Evolutionary conservation across 768 basidiomycete genomes (phyloP), one percentile per base, ranked within the genome.

Genomic region (Paxillus involutus): DNA sequence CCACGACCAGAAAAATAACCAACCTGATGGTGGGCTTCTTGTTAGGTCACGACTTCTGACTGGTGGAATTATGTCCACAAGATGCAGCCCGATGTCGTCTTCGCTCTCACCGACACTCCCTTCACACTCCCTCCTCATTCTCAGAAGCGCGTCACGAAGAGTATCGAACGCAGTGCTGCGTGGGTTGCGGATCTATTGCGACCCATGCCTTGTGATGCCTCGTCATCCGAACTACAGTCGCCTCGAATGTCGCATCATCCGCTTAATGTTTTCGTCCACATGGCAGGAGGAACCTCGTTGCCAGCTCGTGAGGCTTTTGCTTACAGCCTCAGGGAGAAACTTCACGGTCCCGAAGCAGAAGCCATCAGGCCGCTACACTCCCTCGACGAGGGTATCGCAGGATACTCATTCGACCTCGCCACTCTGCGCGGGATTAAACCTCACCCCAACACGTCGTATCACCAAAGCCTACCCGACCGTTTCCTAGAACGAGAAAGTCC

Each of bases 101-200:
- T 89, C 47, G 84, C 90, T 0, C 75, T 93, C 14, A 76, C 82
- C 1, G 91, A 94, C 53, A 83, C 75, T 0, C 88, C 89, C 0
- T 83, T 81, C 63, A 86, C 86, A 0, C 57, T 73, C 3, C 79
- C 82, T 0, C 82, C 87, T 0, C 79, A 83, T 56, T 91, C 90
- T 4, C 91, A 94, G 63, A 92, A 89, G 58, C 82, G 91, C 3
- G 68, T 85, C 6, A 84, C 80, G 26, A 93, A 91, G 64, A 85
- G 85, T 62, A 78, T 91, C 49, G 86, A 91, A 42, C 78, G 91
- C 26, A 84, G 84, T 3, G 63, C 74, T 0, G 69, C 77, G 0
- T 94, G 91, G 91, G 69, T 92, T 0, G 69, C 76, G 0, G 73
- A 78, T 33, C 56, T 89, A 1, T 74, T 91, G 2, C 70, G 71